Evolutionary conservation across 2,329 filamentous ascomycete genomes (phyloP), one percentile per base, ranked within the genome.

Genomic region (Tolypocladium ovalisporum): DNA sequence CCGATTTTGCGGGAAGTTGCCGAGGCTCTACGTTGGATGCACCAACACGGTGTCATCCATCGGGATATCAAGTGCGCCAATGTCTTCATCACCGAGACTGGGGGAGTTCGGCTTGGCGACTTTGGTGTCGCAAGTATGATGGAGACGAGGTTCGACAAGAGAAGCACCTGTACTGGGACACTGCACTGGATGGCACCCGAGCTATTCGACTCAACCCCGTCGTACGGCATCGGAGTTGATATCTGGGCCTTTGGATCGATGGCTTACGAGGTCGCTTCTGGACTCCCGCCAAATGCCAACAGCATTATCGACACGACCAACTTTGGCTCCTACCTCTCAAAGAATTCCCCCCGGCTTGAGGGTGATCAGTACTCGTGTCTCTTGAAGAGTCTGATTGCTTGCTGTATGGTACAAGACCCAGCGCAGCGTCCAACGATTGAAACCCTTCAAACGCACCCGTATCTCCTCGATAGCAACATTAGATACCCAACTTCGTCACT

Each of bases 141-240:
- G 57, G 88, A 92, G 67, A 86, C 80, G 44, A 86, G 88, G 62
- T 80, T 85, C 56, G 85, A 88, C 64, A 94, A 94, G 72, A 79
- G 89, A 56, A 86, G 86, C 4, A 93, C 89, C 1, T 86, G 93
- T 54, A 88, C 93, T 57, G 89, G 89, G 24, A 94, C 90, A 0
- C 86, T 87, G 3, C 85, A 92, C 70, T 94, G 89, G 87, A 92
- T 94, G 89, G 88, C 90, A 0, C 88, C 87, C 0, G 90, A 94
- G 65, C 77, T 93, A 15, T 86, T 88, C 63, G 82, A 86, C 58
- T 76, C 80, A 4, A 76, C 80, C 12, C n/a, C n/a, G n/a, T 83
- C 84, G 5, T 88, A 88, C 67, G 86, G 86, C 58, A 86, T 84
- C 17, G 85, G 87, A 65, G 84, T 88, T 47, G 89, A 94, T 64